Percentiles rank a stretch among this genome's conserved stretches.
These are phyloP conservation scores for Pseudopyrenochaeta lycopersici DNA, from an alignment of 2,329 filamentous ascomycete genomes.

Conservation along the genomic window DNA sequence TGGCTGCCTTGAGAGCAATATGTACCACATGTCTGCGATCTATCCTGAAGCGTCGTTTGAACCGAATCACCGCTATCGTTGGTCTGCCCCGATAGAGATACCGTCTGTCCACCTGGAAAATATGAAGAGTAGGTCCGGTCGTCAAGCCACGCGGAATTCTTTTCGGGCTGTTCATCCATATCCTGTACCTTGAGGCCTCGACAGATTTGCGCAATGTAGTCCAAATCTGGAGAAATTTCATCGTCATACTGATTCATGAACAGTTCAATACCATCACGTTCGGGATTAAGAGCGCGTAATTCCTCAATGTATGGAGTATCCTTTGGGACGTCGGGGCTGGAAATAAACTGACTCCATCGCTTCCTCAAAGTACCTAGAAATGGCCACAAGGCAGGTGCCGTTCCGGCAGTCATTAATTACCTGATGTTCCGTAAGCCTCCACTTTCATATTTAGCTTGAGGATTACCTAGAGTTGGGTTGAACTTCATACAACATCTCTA, in stretches of 20 bases:
- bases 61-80: background rate
- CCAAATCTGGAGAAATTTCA: background rate
- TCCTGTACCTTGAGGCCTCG: background rate
- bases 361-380: background rate
- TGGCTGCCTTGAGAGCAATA: too few relatives aligned
- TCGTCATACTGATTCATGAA: slow-evolving; percentile 2
- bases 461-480: too few relatives aligned
- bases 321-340: background rate
- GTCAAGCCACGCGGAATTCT: slow-evolving; percentile 7
- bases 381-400: background rate
- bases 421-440: too few relatives aligned
- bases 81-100: background rate
- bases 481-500: too few relatives aligned
- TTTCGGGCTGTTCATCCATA: background rate
- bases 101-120: background rate
- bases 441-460: too few relatives aligned
- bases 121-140: background rate
- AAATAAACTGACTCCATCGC: slow-evolving; percentile 1
- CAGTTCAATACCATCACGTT: background rate
- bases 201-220: background rate
- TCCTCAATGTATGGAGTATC: background rate
- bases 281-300: background rate
- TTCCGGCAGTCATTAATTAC: too few relatives aligned
- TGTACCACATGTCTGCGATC: too few relatives aligned
- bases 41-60: too few relatives aligned